Conservation (phyloP, 371 early-diverging fungal genomes). For the Mortierella sp. region DNA sequence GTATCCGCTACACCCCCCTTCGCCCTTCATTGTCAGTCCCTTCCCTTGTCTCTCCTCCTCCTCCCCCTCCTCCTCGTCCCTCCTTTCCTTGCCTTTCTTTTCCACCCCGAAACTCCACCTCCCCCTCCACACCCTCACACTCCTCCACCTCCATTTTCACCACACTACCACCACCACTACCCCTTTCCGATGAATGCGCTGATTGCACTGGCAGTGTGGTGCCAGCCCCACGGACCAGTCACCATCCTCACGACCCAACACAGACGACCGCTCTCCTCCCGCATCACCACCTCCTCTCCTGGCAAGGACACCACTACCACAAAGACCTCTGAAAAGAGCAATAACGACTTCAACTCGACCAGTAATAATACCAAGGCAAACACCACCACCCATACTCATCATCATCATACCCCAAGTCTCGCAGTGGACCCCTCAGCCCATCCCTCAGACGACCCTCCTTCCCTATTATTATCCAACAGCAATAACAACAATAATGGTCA, state of each 20-base stretch:
- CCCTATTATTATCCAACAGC: conserved; percentile 3
- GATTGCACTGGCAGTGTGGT: conserved; percentile 57
- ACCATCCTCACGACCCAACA: conserved; percentile 59
- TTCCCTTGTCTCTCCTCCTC: neutral
- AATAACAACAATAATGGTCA: conserved; percentile 5
- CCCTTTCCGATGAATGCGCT: conserved; percentile 46
- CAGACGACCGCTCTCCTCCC: conserved; percentile 39
- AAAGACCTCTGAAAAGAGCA: conserved; percentile 1
- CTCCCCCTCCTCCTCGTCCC: neutral
- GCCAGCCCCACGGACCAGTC: conserved; percentile 56
- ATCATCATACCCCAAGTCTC: conserved; percentile 11
- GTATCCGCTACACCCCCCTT: neutral
- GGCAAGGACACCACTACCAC: conserved; percentile 1
- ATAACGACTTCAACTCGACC: conserved; percentile 13
- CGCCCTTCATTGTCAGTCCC: conserved; percentile 1
- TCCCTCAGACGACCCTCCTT: neutral
- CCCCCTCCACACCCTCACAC: neutral
- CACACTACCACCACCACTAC: neutral
- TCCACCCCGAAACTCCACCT: neutral
- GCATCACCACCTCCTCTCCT: conserved; percentile 16
- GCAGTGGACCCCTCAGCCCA: conserved; percentile 7
- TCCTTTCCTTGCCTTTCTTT: neutral
- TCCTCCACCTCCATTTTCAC: neutral
- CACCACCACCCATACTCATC: neutral
- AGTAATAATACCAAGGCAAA: neutral